A percentile compares a stretch with the other conserved stretches of the same genome.
These are phyloP conservation scores for Teunomyces lycoperdinae DNA, from an alignment of 805 yeast genomes.

Conservation along the genomic window DNA sequence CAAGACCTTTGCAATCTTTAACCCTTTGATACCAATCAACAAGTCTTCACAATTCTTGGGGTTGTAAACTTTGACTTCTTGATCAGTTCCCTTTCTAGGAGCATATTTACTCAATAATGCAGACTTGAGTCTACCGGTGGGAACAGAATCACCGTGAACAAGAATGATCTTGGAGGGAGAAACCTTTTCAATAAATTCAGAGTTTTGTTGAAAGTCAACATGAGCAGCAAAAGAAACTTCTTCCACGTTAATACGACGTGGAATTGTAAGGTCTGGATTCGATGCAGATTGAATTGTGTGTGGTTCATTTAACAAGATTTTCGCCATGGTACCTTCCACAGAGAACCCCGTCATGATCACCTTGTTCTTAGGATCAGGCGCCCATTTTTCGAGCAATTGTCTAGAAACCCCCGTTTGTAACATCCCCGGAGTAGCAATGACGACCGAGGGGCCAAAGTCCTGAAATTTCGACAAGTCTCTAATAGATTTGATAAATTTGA, in stretches of 20 bases:
- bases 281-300: slow-evolving; percentile 77
- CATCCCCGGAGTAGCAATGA: slow-evolving; percentile 98
- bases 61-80: slow-evolving; percentile 86
- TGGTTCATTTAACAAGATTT: slow-evolving; percentile 83
- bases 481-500: slow-evolving; percentile 78
- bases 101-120: slow-evolving; percentile 87
- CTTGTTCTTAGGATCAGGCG: slow-evolving; percentile 90
- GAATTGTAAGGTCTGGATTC: slow-evolving; percentile 81
- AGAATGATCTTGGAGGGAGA: slow-evolving; percentile 82
- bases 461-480: slow-evolving; percentile 80
- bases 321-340: slow-evolving; percentile 98
- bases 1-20: slow-evolving; percentile 74
- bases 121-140: slow-evolving; percentile 97
- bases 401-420: slow-evolving; percentile 93
- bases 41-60: slow-evolving; percentile 89
- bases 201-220: slow-evolving; percentile 91
- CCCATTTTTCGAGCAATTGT: slow-evolving; percentile 91
- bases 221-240: slow-evolving; percentile 99
- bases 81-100: slow-evolving; percentile 75
- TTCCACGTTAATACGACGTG: slow-evolving; percentile 82
- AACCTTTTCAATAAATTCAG: slow-evolving; percentile 85
- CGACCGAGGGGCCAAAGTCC: slow-evolving; percentile 94
- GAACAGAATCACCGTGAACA: slow-evolving; percentile 96
- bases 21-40: slow-evolving; percentile 72
- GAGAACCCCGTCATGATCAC: slow-evolving; percentile 94